Evolutionary conservation across 345 rosid species (phyloP).

Genomic region (Theobroma cacao): DNA sequence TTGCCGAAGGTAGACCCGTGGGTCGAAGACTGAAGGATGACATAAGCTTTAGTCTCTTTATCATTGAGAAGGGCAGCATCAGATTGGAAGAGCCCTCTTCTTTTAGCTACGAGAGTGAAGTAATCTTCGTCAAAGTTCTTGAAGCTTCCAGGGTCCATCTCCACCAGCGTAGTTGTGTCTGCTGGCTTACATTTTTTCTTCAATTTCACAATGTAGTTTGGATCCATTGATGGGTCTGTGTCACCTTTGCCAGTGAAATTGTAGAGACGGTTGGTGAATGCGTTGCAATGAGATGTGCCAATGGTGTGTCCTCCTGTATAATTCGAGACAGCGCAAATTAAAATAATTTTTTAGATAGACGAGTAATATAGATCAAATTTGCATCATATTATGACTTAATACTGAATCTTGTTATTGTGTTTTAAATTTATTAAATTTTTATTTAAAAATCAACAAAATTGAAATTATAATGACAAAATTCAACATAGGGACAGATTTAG

Average conservation of each 20-base stretch:
- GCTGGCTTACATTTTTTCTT: slow-evolving; percentile 48
- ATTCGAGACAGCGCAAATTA: neutral
- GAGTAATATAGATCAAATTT: too few species aligned
- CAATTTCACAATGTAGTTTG: slow-evolving; percentile 34
- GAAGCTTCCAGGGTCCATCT: slow-evolving; percentile 72
- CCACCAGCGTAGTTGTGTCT: slow-evolving; percentile 26
- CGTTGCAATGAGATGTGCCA: slow-evolving; percentile 45
- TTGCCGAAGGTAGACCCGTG: slow-evolving; percentile 34
- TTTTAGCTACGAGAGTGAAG: slow-evolving; percentile 39
- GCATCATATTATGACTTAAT: too few species aligned
- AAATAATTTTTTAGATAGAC: too few species aligned
- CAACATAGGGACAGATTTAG: too few species aligned
- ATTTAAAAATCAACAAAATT: too few species aligned
- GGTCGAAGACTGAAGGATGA: slow-evolving; percentile 24
- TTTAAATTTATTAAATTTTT: too few species aligned
- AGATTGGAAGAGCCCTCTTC: slow-evolving; percentile 53
- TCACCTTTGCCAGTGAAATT: slow-evolving; percentile 63
- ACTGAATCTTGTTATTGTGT: too few species aligned
- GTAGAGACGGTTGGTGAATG: slow-evolving; percentile 38
- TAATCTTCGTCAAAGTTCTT: slow-evolving; percentile 46
- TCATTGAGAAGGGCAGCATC: slow-evolving; percentile 64
- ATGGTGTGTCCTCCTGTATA: slow-evolving; percentile 40
- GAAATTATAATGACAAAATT: too few species aligned
- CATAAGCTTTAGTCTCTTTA: slow-evolving; percentile 32
- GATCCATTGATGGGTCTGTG: slow-evolving; percentile 56